Percentiles rank a stretch among this genome's conserved stretches.
These are phyloP conservation scores for Fusarium pseudoanthophilum DNA, from an alignment of 2,329 filamentous ascomycete species.

Conservation along the genomic window DNA sequence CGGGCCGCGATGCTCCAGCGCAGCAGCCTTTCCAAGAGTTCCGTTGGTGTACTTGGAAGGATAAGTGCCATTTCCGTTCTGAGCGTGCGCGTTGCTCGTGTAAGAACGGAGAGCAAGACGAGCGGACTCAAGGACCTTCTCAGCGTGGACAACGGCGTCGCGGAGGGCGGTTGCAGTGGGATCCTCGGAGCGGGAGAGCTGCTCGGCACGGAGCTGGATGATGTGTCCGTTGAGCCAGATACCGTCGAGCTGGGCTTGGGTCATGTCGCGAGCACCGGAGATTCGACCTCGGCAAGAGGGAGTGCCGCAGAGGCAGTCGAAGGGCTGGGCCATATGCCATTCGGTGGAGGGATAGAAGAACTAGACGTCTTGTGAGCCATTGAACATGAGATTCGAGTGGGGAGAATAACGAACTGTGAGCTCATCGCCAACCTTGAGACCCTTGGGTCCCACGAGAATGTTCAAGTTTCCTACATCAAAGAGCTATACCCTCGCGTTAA, in stretches of 20 bases:
- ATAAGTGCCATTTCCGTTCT: slow-evolving; percentile 30
- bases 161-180: slow-evolving; percentile 56
- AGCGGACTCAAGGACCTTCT: slow-evolving; percentile 60
- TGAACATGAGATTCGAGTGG: not conserved
- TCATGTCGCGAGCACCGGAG: slow-evolving; percentile 71
- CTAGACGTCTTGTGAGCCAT: slow-evolving; percentile 40
- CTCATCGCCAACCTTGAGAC: slow-evolving; percentile 66
- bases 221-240: slow-evolving; percentile 73
- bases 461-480: slow-evolving; percentile 68
- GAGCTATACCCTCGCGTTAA: slow-evolving; percentile 55
- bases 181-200: slow-evolving; percentile 46
- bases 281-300: slow-evolving; percentile 70
- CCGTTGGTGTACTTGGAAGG: slow-evolving; percentile 37
- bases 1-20: slow-evolving; percentile 54
- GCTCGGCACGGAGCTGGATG: slow-evolving; percentile 62
- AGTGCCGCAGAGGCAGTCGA: slow-evolving; percentile 71
- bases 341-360: slow-evolving; percentile 83
- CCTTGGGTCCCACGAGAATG: slow-evolving; percentile 67
- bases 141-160: slow-evolving; percentile 57
- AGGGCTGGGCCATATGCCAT: slow-evolving; percentile 79
- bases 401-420: slow-evolving; percentile 58
- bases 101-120: slow-evolving; percentile 57
- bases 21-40: slow-evolving; percentile 40
- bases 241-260: slow-evolving; percentile 61
- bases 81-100: slow-evolving; percentile 21